These are phyloP conservation scores for Chrysopogon serrulatus DNA, from an alignment of 176 grass and related monocot species.

Conservation along the genomic window DNA sequence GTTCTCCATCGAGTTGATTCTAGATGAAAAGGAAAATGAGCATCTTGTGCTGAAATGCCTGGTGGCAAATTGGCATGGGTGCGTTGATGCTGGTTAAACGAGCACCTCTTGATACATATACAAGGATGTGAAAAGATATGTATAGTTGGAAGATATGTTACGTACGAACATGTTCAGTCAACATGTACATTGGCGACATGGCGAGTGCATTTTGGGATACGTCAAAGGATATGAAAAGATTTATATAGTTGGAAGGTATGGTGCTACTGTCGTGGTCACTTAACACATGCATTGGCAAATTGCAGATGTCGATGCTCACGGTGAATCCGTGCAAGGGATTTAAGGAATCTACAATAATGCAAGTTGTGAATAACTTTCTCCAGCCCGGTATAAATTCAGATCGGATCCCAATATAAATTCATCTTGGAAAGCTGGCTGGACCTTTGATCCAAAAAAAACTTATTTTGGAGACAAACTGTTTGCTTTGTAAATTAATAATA, in stretches of 20 bases:
- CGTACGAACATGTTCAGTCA: background rate
- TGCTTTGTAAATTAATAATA: background rate
- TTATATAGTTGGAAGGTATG: background rate
- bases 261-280: background rate
- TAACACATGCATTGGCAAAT: background rate
- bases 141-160: background rate
- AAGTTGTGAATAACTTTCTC: background rate
- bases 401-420: too few species aligned
- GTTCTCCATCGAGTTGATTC: background rate
- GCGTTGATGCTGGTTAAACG: background rate
- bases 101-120: background rate
- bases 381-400: too few species aligned
- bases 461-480: background rate
- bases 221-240: background rate
- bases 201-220: background rate
- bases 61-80: background rate
- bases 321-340: background rate
- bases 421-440: too few species aligned
- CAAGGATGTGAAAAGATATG: background rate
- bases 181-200: background rate
- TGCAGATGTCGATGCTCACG: background rate
- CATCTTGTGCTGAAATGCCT: background rate
- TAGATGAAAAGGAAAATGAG: background rate
- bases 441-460: too few species aligned
- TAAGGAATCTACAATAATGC: background rate